Base-by-base conservation (phyloP, 257 asterid species). In the Echites panduratus region DNA sequence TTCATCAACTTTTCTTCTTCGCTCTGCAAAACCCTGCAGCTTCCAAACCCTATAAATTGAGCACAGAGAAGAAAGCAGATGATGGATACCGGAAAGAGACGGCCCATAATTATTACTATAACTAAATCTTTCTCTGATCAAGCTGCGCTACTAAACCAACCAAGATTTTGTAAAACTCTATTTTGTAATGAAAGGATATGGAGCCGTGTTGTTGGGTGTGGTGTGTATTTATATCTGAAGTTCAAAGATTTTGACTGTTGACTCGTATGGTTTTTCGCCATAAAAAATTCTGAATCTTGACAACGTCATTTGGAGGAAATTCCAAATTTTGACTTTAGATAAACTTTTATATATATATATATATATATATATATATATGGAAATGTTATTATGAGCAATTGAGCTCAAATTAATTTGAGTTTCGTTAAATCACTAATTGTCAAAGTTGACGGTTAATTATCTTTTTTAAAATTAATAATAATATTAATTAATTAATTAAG, bases 21-120 rank as follows among this genome's bases (percentile, higher is more conserved):
- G 24, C 59, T 80, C 54, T 63, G 35, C 76, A 83, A 79, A 22
- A 77, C 50, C 76, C 87, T 76, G 10, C 72, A 14, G 4, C 70
- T 65, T 0, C 69, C 69, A 53, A 66, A 72, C 9, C 87, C 41
- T 2, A n/a, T n/a, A n/a, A 50, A 69, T 10, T 71, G 78, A 41
- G 66, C 26, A 52, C 40, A 68, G 0, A 78, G 56, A 70, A 80
- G 27, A 41, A 73, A 19, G 41, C 70, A 14, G 2, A 72, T 9
- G 35, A 62, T 19, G 26, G 73, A 59, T 38, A 71, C 9, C 22
- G 47, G 12, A 11, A 26, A 66, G 7, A 70, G 71, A 72, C 66
- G 71, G 43, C 69, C 76, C 89, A 86, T 88, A 49, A 17, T 41
- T 41, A 49, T 48, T 48, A 48, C 52, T 13, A 9, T 32, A 3